Percentiles rank a stretch among this genome's conserved stretches.
Evolutionary conservation across 805 yeast genomes (phyloP).

Genomic region (Starmerella cellae): DNA sequence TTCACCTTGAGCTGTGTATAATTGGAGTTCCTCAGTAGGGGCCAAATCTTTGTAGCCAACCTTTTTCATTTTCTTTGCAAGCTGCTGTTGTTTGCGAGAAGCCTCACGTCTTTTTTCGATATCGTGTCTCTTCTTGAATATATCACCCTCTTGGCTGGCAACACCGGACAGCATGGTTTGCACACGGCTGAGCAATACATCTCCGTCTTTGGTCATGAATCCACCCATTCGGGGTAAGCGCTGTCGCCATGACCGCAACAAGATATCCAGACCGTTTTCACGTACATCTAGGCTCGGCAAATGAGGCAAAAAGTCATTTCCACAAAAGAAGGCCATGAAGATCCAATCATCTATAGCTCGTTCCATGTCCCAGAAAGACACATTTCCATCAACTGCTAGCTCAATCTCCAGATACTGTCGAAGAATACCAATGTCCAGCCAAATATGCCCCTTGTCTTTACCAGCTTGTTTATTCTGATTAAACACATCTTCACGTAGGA

Average conservation of each 20-base stretch:
- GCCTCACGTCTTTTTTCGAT: constrained; percentile 59
- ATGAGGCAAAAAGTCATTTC: constrained; percentile 96
- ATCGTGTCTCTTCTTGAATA: constrained; percentile 56
- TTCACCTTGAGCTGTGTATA: constrained; percentile 64
- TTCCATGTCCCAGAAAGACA: constrained; percentile 66
- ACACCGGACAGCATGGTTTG: constrained; percentile 53
- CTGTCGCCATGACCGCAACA: constrained; percentile 74
- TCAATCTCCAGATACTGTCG: constrained; percentile 83
- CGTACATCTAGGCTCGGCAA: constrained; percentile 88
- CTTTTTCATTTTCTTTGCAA: constrained; percentile 22
- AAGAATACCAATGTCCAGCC: constrained; percentile 80
- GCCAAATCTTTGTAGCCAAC: constrained; percentile 10
- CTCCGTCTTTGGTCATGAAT: constrained; percentile 84
- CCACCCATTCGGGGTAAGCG: constrained; percentile 52
- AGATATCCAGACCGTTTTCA: constrained; percentile 77
- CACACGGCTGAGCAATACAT: constrained; percentile 59
- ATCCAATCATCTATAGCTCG: constrained; percentile 98
- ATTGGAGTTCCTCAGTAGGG: constrained; percentile 60
- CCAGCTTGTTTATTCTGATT: constrained; percentile 48
- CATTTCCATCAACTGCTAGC: constrained; percentile 40
- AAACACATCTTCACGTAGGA: constrained; percentile 91
- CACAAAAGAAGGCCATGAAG: constrained; percentile 95
- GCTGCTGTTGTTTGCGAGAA: constrained; percentile 18
- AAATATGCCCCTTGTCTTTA: constrained; percentile 69
- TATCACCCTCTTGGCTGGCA: constrained; percentile 61